A percentile compares a stretch with the other conserved stretches of the same genome.
Evolutionary conservation across 768 basidiomycete species (phyloP).

Genomic region (Tylopilus sp.): DNA sequence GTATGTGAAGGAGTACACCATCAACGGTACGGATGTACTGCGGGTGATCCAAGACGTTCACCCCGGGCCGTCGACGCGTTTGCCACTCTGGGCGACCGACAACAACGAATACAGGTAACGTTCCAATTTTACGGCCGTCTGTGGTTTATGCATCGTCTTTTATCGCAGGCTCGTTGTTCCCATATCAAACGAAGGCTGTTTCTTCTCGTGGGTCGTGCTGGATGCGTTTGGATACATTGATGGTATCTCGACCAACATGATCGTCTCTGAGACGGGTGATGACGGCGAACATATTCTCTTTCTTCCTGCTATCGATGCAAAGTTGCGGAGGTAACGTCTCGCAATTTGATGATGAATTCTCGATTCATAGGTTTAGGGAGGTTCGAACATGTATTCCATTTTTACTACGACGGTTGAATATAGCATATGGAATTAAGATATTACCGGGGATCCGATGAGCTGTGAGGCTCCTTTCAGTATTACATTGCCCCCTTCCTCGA

Average conservation of each 20-base stretch:
- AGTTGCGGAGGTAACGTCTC: slow-evolving; percentile 7
- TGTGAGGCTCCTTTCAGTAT: no score
- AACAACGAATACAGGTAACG: slow-evolving; percentile 39
- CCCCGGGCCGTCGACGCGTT: slow-evolving; percentile 1
- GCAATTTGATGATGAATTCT: not conserved
- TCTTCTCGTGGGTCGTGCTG: slow-evolving; percentile 18
- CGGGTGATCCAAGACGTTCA: slow-evolving; percentile 25
- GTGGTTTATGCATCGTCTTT: not conserved
- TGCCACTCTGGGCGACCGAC: slow-evolving; percentile 36
- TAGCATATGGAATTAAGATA: no score
- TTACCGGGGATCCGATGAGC: no score
- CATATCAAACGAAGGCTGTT: slow-evolving; percentile 16
- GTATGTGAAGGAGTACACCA: slow-evolving; percentile 30
- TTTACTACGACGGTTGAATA: not conserved
- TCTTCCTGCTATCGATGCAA: slow-evolving; percentile 12
- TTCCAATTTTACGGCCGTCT: not conserved
- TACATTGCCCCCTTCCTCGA: no score
- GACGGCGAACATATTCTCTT: slow-evolving; percentile 7
- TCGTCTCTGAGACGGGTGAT: not conserved
- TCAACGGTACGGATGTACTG: slow-evolving; percentile 37
- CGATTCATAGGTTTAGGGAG: no score
- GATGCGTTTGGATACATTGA: slow-evolving; percentile 26
- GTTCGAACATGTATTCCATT: no score
- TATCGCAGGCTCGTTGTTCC: slow-evolving; percentile 15
- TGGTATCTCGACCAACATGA: slow-evolving; percentile 20